These are phyloP conservation scores for Pseudophaeomoniella oleicola DNA, from an alignment of 2,329 filamentous ascomycete genomes.

Conservation along the genomic window DNA sequence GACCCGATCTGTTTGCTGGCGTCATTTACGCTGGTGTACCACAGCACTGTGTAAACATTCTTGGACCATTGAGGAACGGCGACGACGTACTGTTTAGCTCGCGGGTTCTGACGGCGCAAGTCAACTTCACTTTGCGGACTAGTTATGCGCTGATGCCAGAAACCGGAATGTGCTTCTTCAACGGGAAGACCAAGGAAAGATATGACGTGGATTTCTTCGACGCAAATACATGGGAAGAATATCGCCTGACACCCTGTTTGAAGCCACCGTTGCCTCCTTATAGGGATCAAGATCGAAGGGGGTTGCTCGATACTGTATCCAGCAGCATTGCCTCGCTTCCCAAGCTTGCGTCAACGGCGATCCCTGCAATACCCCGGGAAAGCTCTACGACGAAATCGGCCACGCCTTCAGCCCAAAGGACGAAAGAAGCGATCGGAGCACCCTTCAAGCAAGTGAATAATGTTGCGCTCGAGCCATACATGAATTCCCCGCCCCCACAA, in stretches of 20 bases:
- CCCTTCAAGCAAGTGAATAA: slow-evolving; percentile 6
- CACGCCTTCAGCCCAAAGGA: slow-evolving; percentile 3
- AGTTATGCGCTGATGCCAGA: slow-evolving; percentile 76
- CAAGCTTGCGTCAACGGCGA: slow-evolving; percentile 2
- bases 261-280: slow-evolving; percentile 49
- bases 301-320: slow-evolving; percentile 21
- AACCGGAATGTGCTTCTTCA: slow-evolving; percentile 74
- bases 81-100: slow-evolving; percentile 83
- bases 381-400: slow-evolving; percentile 15
- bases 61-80: slow-evolving; percentile 81
- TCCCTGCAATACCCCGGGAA: slow-evolving; percentile 16
- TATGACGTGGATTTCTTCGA: slow-evolving; percentile 79
- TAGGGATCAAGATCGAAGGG: slow-evolving; percentile 14
- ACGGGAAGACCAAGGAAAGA: slow-evolving; percentile 64
- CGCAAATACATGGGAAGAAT: slow-evolving; percentile 62
- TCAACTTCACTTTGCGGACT: slow-evolving; percentile 83
- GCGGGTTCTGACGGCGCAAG: slow-evolving; percentile 76
- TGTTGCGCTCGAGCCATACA: slow-evolving; percentile 19
- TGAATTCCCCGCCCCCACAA: slow-evolving; percentile 12
- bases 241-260: slow-evolving; percentile 65
- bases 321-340: slow-evolving; percentile 15
- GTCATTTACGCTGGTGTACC: slow-evolving; percentile 77
- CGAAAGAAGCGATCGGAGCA: slow-evolving; percentile 7
- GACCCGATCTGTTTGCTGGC: slow-evolving; percentile 72
- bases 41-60: slow-evolving; percentile 76